A percentile compares a stretch with the other conserved stretches of the same genome.
These are phyloP conservation scores for Fennellomyces sp. DNA, from an alignment of 371 early-diverging fungal genomes.

Conservation along the genomic window DNA sequence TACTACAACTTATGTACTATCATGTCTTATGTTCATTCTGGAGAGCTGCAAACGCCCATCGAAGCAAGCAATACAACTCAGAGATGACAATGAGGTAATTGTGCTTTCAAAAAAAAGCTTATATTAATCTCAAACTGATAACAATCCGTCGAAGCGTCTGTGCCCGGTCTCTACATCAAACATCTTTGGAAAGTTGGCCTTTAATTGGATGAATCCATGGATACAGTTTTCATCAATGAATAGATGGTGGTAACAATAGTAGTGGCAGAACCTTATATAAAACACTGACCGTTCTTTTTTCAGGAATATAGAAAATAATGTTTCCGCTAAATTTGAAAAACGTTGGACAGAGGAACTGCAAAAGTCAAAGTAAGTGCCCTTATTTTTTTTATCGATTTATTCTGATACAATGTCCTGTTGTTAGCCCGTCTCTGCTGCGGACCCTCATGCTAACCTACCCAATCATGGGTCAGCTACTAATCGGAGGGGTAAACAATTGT, in stretches of 20 bases:
- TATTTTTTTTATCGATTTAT: not conserved
- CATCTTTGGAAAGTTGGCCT: slow-evolving; percentile 83
- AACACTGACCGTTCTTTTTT: not conserved
- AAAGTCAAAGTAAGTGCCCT: slow-evolving; percentile 56
- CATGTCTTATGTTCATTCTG: slow-evolving; percentile 26
- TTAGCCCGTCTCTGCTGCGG: slow-evolving; percentile 71
- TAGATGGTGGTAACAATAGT: slow-evolving; percentile 21
- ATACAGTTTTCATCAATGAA: slow-evolving; percentile 83
- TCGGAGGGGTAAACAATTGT: slow-evolving; percentile 53
- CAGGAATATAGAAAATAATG: slow-evolving; percentile 51
- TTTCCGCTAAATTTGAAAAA: not conserved
- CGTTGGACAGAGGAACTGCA: slow-evolving; percentile 62
- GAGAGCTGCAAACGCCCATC: slow-evolving; percentile 1
- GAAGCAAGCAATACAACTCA: slow-evolving; percentile 20
- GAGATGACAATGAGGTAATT: not conserved
- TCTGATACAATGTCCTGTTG: not conserved
- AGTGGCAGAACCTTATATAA: slow-evolving; percentile 75
- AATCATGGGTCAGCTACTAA: slow-evolving; percentile 71
- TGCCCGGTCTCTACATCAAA: slow-evolving; percentile 83
- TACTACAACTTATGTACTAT: slow-evolving; percentile 37
- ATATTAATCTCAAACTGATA: no score
- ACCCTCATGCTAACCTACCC: slow-evolving; percentile 54
- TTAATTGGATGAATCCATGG: slow-evolving; percentile 90
- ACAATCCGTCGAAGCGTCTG: no score
- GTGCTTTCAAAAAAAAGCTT: no score